A percentile compares a stretch with the other conserved stretches of the same genome.
These are phyloP conservation scores for Aspergillus floridensis DNA, from an alignment of 2,329 filamentous ascomycete species.

Conservation along the genomic window DNA sequence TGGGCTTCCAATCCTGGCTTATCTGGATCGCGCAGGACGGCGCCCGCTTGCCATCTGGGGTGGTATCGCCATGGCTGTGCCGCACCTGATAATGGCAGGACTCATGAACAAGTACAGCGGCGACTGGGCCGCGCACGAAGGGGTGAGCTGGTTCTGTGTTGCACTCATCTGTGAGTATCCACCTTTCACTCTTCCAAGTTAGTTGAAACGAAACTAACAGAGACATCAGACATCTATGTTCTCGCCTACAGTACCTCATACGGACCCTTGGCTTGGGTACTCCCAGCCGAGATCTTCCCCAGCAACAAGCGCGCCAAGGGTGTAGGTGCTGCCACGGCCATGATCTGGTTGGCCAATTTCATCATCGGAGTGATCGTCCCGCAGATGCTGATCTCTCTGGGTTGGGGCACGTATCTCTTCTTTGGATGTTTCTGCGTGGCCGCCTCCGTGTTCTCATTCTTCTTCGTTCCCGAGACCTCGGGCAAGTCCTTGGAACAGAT, in stretches of 20 bases:
- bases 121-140: slow-evolving; percentile 24
- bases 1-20: slow-evolving; percentile 26
- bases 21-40: slow-evolving; percentile 34
- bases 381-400: slow-evolving; percentile 56
- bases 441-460: slow-evolving; percentile 24
- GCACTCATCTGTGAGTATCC: slow-evolving; percentile 14
- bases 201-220: too few relatives aligned
- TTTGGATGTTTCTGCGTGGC: slow-evolving; percentile 52
- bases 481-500: slow-evolving; percentile 18
- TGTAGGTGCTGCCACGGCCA: slow-evolving; percentile 33
- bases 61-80: slow-evolving; percentile 28
- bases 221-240: too few relatives aligned
- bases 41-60: slow-evolving; percentile 29
- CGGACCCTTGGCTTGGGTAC: too few relatives aligned
- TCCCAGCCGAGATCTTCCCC: slow-evolving; percentile 33
- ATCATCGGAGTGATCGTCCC: slow-evolving; percentile 59
- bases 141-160: slow-evolving; percentile 23
- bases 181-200: too few relatives aligned
- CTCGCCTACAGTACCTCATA: too few relatives aligned
- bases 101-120: slow-evolving; percentile 20
- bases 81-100: slow-evolving; percentile 31
- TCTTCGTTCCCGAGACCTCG: slow-evolving; percentile 20
- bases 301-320: slow-evolving; percentile 38
- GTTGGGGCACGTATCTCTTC: slow-evolving; percentile 53
- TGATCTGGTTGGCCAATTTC: slow-evolving; percentile 43